Conservation (phyloP, 345 rosid genomes). For the Lepidium didymum region DNA sequence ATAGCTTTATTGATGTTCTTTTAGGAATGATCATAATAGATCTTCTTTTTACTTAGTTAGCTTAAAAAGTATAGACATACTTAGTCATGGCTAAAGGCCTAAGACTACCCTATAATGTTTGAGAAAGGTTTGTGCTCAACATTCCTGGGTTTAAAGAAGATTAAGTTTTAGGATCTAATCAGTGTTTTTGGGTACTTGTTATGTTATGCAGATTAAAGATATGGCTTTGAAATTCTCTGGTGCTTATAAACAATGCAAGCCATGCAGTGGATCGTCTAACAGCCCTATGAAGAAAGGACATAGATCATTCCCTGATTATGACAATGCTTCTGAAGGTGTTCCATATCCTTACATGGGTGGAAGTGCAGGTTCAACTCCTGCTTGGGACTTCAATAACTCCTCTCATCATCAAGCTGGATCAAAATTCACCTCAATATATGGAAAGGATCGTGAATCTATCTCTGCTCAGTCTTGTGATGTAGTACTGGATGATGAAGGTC, state of each 20-base stretch:
- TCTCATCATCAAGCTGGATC: conserved; percentile 38
- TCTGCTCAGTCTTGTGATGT: conserved; percentile 66
- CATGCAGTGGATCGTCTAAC: conserved; percentile 66
- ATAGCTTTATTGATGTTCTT: conserved; percentile 7
- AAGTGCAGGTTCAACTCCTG: conserved; percentile 85
- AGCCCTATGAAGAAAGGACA: conserved; percentile 62
- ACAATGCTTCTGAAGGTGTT: conserved; percentile 68
- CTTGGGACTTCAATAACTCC: conserved; percentile 75
- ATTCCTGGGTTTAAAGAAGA: no score
- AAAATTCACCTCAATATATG: conserved; percentile 34
- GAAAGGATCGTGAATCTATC: conserved; percentile 49
- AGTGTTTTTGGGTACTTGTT: background rate
- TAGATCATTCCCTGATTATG: conserved; percentile 58
- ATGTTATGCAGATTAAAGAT: conserved; percentile 69
- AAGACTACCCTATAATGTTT: background rate
- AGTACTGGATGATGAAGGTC: conserved; percentile 68
- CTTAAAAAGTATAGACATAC: background rate
- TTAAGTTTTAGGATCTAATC: background rate
- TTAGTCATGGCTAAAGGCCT: background rate
- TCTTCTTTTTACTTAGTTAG: background rate
- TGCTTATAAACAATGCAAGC: conserved; percentile 76
- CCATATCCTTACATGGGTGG: conserved; percentile 69
- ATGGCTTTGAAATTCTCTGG: conserved; percentile 90
- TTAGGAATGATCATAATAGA: conserved; percentile 4
- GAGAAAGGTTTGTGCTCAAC: background rate